Conservation (phyloP, 352 stramenopile species). For the Phytophthora agathidicida region DNA sequence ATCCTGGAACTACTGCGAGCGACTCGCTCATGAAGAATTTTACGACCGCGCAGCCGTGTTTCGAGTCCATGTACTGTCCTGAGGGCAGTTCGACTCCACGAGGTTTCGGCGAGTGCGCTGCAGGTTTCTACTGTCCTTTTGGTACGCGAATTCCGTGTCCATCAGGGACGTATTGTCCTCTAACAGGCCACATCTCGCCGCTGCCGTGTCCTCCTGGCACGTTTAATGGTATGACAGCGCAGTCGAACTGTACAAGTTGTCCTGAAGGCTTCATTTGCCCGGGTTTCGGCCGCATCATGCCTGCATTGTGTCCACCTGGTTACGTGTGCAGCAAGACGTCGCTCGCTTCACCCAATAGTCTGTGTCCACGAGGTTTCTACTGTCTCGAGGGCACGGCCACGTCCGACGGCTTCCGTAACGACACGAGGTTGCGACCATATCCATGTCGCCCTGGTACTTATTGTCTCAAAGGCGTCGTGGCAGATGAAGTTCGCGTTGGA, state of each 20-base stretch:
- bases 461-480: conserved; percentile 94
- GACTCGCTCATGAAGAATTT: conserved; percentile 89
- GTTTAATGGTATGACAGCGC: conserved; percentile 95
- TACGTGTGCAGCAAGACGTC: conserved; percentile 92
- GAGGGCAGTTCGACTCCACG: conserved; percentile 85
- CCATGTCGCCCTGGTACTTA: conserved; percentile 96
- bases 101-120: conserved; percentile 85
- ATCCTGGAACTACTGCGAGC: conserved; percentile 85
- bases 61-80: conserved; percentile 92
- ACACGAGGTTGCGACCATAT: conserved; percentile 95
- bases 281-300: conserved; percentile 91
- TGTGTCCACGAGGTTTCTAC: conserved; percentile 96
- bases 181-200: conserved; percentile 79
- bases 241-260: conserved; percentile 89
- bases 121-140: conserved; percentile 94
- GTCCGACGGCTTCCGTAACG: conserved; percentile 95
- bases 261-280: conserved; percentile 94
- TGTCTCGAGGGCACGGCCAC: conserved; percentile 95
- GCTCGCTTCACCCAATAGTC: conserved; percentile 89
- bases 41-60: conserved; percentile 86
- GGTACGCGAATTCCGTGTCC: conserved; percentile 89
- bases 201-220: conserved; percentile 90
- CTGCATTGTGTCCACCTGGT: conserved; percentile 91
- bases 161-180: conserved; percentile 92
- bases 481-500: conserved; percentile 83